phyloP scores from a whole-genome alignment of 2,329 filamentous ascomycete genomes.

The Chrysoporthe cubensis region DNA sequence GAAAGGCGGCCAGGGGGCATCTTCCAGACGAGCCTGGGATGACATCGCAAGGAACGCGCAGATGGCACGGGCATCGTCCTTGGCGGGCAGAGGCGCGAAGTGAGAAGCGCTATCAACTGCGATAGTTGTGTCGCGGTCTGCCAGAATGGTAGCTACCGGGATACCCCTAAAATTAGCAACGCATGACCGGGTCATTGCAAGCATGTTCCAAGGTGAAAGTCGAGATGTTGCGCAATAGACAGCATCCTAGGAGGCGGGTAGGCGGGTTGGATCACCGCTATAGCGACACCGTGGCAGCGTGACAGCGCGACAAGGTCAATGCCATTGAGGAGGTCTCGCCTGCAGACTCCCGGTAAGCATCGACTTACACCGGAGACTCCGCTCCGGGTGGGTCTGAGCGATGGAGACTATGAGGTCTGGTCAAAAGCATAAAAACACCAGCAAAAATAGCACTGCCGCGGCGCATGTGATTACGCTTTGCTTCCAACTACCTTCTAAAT shows the following conservation, averaged over 20 bases:
- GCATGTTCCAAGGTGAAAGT: not conserved
- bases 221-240: not conserved
- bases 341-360: not conserved
- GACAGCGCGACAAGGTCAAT: not conserved
- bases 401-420: not conserved
- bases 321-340: not conserved
- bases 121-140: not conserved
- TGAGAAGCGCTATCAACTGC: slow-evolving; percentile 36
- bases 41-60: slow-evolving; percentile 63
- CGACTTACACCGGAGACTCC: slow-evolving; percentile 2
- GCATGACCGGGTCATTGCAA: not conserved
- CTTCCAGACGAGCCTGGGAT: slow-evolving; percentile 57
- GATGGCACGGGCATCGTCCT: slow-evolving; percentile 55
- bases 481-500: not conserved
- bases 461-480: slow-evolving; percentile 4
- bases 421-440: not conserved
- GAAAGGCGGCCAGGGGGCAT: slow-evolving; percentile 56
- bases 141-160: not conserved
- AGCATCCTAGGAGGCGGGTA: not conserved
- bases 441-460: not conserved
- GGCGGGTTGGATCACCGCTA: not conserved
- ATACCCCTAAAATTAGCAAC: slow-evolving; percentile 8
- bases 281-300: not conserved
- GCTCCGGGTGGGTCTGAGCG: slow-evolving; percentile 5
- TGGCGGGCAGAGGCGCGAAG: slow-evolving; percentile 61